These are phyloP conservation scores for Blastomyces gilchristii DNA, from an alignment of 2,329 filamentous ascomycete genomes.

Conservation along the genomic window DNA sequence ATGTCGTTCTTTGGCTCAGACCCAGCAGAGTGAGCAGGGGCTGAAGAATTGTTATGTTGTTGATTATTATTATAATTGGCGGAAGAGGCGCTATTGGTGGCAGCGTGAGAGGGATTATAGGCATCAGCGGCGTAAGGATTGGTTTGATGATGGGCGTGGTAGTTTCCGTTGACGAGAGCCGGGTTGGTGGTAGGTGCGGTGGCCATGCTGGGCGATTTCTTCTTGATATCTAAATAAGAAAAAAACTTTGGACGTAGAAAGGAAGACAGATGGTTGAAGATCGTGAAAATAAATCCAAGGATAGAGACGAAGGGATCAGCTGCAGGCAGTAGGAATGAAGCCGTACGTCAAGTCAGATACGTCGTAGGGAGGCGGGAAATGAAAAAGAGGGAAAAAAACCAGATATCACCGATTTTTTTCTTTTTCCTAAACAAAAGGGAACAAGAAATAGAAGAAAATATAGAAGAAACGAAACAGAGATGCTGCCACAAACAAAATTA, in stretches of 20 bases:
- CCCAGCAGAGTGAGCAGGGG: conserved; percentile 28
- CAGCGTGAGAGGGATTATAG: conserved; percentile 27
- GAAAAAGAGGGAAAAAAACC: neutral
- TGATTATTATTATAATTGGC: conserved; percentile 21
- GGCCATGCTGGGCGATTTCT: conserved; percentile 22
- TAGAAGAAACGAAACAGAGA: conserved; percentile 4
- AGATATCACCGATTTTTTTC: neutral
- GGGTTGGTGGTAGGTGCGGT: conserved; percentile 27
- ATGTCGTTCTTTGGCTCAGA: conserved; percentile 38
- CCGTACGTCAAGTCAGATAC: neutral
- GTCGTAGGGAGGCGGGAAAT: neutral
- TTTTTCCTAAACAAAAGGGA: neutral
- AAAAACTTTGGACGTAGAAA: neutral
- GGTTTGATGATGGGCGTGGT: conserved; percentile 27
- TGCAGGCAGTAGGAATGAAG: neutral
- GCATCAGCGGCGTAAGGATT: conserved; percentile 27
- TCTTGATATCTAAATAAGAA: neutral
- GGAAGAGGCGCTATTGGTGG: conserved; percentile 26
- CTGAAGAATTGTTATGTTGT: conserved; percentile 24
- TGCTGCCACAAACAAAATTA: neutral
- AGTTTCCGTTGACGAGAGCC: conserved; percentile 34
- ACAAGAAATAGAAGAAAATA: conserved; percentile 14
- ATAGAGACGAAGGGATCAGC: neutral
- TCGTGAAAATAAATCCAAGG: neutral
- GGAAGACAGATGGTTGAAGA: neutral